A percentile compares a stretch with the other conserved stretches of the same genome.
Conservation (phyloP, 768 basidiomycete species). For the Pleurotus ostreatus region DNA sequence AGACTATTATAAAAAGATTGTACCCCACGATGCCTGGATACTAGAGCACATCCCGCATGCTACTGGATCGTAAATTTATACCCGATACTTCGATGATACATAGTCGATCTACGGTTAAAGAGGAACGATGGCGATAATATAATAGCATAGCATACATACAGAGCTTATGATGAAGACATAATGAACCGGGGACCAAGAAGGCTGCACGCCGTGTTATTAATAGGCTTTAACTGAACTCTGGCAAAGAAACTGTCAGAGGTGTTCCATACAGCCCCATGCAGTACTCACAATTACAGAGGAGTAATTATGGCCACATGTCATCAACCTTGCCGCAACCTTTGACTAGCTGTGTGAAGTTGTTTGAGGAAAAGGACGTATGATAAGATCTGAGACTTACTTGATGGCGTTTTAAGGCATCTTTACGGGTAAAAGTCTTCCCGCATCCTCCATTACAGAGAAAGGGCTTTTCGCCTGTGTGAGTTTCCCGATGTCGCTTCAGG, state of each 20-base stretch:
- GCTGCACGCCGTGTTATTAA: constrained; percentile 14
- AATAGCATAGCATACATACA: background rate
- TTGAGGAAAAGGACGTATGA: constrained; percentile 10
- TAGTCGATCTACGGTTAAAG: too few relatives aligned
- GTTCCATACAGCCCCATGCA: background rate
- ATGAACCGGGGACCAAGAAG: constrained; percentile 12
- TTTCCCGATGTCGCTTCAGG: constrained; percentile 79
- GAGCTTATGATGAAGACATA: background rate
- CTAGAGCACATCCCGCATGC: constrained; percentile 54
- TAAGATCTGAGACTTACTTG: constrained; percentile 47
- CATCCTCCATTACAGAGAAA: constrained; percentile 81
- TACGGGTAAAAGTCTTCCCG: constrained; percentile 83
- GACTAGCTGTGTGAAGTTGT: constrained; percentile 49
- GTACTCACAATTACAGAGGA: background rate
- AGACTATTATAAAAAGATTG: constrained; percentile 88
- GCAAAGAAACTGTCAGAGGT: too few relatives aligned
- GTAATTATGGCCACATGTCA: constrained; percentile 34
- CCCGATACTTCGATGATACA: too few relatives aligned
- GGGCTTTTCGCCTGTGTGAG: constrained; percentile 83
- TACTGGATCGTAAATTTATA: background rate
- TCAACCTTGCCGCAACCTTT: constrained; percentile 77
- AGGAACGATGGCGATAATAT: too few relatives aligned
- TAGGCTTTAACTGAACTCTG: background rate
- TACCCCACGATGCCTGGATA: constrained; percentile 83
- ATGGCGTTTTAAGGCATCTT: constrained; percentile 83